Base-by-base conservation (phyloP, 78 protist genomes). In the Dictyostelium brefeldianum region DNA sequence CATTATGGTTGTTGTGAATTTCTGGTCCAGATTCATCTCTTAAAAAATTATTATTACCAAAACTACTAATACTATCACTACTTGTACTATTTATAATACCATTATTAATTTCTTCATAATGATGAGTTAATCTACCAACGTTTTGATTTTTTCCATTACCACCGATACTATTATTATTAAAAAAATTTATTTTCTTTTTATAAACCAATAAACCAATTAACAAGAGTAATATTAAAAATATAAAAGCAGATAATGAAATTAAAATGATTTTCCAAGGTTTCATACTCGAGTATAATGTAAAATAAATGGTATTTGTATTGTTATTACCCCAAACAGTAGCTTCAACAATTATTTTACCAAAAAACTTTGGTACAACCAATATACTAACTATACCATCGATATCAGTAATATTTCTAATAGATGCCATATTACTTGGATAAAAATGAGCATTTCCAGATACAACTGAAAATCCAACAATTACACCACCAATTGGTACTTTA, bases 331-430 rank as follows among this genome's bases (percentile, higher is more conserved):
- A 78, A 10, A 78, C 56, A 8, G n/a, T 27, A 6, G 51, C 65
- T 20, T 78, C 62, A 17, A 78, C 15, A 20, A 20, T 3, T 14
- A 78, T 47, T 20, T 78, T 78, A 25, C 83, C 83, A 54, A 43
- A 78, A 7, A 29, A 25, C 18, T n/a, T 36, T 12, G 83, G 70
- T 36, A 56, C 36, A 1, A 78, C 73, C 22, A 54, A 20, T 56
- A 78, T 62, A 29, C 43, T 31, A 31, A 54, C 83, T 10, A 78
- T 54, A 4, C 83, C 83, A 56, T 78, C 11, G 0, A 5, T 6
- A 36, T 78, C 70, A 18, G 83, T 36, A 31, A 78, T 78, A 27
- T 78, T 78, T 31, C 83, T 64, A 54, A 78, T 54, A 5, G 56
- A 31, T 14, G 65, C 8, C 56, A 78, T 27, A 18, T 15, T 7